Evolutionary conservation across 2,329 filamentous ascomycete species (phyloP), one percentile per base, ranked within the genome.

Genomic region (Fusarium virguliforme): DNA sequence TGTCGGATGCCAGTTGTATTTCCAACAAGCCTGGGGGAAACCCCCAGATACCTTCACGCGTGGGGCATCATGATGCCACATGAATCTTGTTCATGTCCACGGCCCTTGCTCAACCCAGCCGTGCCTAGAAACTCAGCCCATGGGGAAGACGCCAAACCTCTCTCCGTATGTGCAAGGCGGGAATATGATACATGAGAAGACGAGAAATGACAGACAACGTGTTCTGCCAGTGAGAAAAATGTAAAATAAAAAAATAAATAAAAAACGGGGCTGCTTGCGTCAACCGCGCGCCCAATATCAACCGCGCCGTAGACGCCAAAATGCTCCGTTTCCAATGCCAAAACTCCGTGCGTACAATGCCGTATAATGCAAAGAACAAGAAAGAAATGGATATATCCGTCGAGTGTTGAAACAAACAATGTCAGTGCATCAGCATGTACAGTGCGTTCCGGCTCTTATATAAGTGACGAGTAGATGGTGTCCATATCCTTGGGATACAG

Each of bases 401-500:
- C 12, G 13, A 41, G 41, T 51, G 28, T 28, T 58, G 41, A 40
- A 40, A 57, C 57, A 62, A 55, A 30, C 34, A 32, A 56, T 37
- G 41, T 41, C 12, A 37, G 32, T 54, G 37, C 26, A 58, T 28
- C 28, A 30, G 6, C 34, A 24, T 56, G 34, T 51, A 41, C 48
- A 54, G 50, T 41, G 32, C 53, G 32, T 62, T 48, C 24, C 22
- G 22, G 34, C 60, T 54, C 54, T 75, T 62, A 79, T 56, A 71
- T 62, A 37, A 77, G 63, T 40, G 71, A 62, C 55, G 71, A 75
- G 64, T 83, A 83, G 38, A 83, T 74, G 48, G 78, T 76, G 60
- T 83, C 81, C 81, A 81, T 81, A 34, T 79, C 77, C 51, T 77
- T 76, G 4, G 81, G 80, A 69, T 83, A 80, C 15, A 74, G 70